Evolutionary conservation across 306 rosid genomes (phyloP).

Genomic region (Lithocarpus polystachyus): DNA sequence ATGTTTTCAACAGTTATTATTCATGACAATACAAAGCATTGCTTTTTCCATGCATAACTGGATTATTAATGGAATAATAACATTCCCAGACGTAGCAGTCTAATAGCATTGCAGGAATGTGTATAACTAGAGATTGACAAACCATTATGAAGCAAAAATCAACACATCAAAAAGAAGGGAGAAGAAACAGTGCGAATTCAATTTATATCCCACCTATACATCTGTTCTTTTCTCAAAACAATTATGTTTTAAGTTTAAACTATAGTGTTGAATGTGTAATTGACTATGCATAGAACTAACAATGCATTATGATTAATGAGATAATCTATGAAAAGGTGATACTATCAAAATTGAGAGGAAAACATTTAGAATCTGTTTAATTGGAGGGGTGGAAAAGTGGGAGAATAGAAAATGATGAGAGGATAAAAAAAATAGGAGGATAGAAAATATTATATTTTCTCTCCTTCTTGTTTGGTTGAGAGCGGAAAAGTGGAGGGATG

Average conservation of each 20-base stretch:
- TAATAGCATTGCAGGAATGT: too few relatives aligned
- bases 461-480: too few relatives aligned
- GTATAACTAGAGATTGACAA: neutral
- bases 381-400: too few relatives aligned
- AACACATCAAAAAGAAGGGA: neutral
- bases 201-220: neutral
- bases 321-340: neutral
- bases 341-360: neutral
- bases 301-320: neutral
- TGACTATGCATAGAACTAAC: too few relatives aligned
- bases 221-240: neutral
- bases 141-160: neutral
- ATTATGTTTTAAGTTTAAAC: conserved; percentile 14
- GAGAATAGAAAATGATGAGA: too few relatives aligned
- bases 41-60: neutral
- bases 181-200: neutral
- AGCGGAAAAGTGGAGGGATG: too few relatives aligned
- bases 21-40: neutral
- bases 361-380: neutral
- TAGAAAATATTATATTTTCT: too few relatives aligned
- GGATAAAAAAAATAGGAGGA: too few relatives aligned
- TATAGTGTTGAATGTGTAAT: neutral
- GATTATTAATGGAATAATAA: neutral
- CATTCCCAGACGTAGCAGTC: neutral
- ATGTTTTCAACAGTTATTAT: neutral